phyloP scores from a whole-genome alignment of 2,329 filamentous ascomycete genomes.

The Cladosporium sp. region DNA sequence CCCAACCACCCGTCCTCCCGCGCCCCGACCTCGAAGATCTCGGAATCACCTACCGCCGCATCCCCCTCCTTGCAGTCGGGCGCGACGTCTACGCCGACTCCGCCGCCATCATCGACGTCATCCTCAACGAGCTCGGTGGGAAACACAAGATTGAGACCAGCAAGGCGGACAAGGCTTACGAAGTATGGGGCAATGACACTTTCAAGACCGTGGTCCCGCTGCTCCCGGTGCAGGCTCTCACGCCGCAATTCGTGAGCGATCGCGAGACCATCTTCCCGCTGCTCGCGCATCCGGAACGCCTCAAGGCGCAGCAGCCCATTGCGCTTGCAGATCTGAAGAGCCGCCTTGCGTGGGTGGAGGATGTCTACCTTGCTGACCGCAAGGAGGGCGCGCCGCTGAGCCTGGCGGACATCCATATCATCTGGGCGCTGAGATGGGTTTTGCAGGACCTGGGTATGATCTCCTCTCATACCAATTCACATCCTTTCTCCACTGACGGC shows the following conservation, averaged over 20 bases:
- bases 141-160: constrained; percentile 15
- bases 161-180: constrained; percentile 25
- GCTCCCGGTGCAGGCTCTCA: constrained; percentile 16
- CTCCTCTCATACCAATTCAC: background rate
- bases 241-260: constrained; percentile 14
- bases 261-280: constrained; percentile 15
- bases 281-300: constrained; percentile 1
- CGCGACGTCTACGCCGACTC: constrained; percentile 31
- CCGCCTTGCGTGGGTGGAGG: constrained; percentile 18
- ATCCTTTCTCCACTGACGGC: background rate
- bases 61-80: constrained; percentile 29
- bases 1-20: constrained; percentile 13
- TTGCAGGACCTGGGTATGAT: background rate
- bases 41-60: constrained; percentile 17
- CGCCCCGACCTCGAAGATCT: constrained; percentile 14
- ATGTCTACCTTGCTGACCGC: constrained; percentile 18
- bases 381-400: constrained; percentile 13
- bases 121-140: constrained; percentile 14
- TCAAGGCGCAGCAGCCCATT: constrained; percentile 9
- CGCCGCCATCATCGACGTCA: constrained; percentile 23
- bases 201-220: constrained; percentile 21
- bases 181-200: constrained; percentile 21
- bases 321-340: constrained; percentile 16
- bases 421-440: constrained; percentile 3
- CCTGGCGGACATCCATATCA: constrained; percentile 19